These are phyloP conservation scores for Acidiella bohemica DNA, from an alignment of 495 filamentous ascomycete species.

Conservation along the genomic window DNA sequence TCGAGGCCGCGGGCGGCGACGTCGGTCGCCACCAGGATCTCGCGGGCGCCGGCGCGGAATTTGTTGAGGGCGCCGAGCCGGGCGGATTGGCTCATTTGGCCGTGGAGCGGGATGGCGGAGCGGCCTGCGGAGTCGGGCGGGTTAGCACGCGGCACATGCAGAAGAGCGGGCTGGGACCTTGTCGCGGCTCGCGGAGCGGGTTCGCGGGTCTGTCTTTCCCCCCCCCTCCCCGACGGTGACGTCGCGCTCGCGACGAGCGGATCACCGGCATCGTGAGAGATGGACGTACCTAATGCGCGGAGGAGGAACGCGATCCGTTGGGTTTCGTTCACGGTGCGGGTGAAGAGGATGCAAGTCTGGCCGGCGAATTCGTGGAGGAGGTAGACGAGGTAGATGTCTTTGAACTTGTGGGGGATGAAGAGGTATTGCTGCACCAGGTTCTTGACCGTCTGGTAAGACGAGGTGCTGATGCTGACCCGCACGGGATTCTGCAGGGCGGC, in stretches of 20 bases:
- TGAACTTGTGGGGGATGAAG: constrained; percentile 78
- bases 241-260: too few species aligned
- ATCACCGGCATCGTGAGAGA: too few species aligned
- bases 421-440: constrained; percentile 71
- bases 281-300: constrained; percentile 43
- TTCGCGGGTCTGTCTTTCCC: too few species aligned
- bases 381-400: constrained; percentile 80
- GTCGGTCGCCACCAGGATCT: constrained; percentile 91
- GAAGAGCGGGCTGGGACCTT: too few species aligned
- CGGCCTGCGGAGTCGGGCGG: too few species aligned
- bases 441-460: constrained; percentile 76
- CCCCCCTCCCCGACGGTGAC: too few species aligned
- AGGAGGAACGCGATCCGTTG: constrained; percentile 73
- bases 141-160: too few species aligned
- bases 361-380: constrained; percentile 74
- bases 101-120: constrained; percentile 81
- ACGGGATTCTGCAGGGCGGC: constrained; percentile 71
- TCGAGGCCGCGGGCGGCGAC: constrained; percentile 90
- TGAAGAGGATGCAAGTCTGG: constrained; percentile 79
- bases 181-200: too few species aligned
- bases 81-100: constrained; percentile 71
- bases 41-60: constrained; percentile 59
- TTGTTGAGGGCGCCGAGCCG: constrained; percentile 77
- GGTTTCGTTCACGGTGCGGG: constrained; percentile 82
- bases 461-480: constrained; percentile 57